Base-by-base conservation (phyloP, 352 stramenopile genomes). In the Pythium rishiriense region DNA sequence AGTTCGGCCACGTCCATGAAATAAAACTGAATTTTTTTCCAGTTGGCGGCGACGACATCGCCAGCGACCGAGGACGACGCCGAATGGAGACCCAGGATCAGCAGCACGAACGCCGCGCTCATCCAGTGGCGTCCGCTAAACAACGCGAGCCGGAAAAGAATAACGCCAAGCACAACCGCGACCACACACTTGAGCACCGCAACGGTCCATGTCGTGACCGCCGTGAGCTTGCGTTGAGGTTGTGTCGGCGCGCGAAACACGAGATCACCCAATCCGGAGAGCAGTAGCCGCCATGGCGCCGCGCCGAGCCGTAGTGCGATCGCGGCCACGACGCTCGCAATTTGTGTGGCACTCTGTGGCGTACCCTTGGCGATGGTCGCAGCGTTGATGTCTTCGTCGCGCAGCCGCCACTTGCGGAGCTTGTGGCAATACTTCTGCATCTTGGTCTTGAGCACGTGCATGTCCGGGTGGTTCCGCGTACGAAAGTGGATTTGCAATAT, bases 401-500 rank as follows among this genome's bases (percentile, higher is more conserved):
- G 76, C 21, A 91, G 69, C 35, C 80, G 77, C 79, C 79, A 91
- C 46, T 75, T 73, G 46, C 81, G 80, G 48, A 91, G 66, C n/a
- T 72, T 76, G 33, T 66, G 62, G 62, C 70, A 85, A 70, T 91
- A 91, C 35, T 65, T 58, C 47, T 71, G 70, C 82, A 91, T 91
- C 49, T 79, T 83, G 50, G 68, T 68, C 73, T 89, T 89, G 58
- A 91, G 71, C 46, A 76, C 70, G 57, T 80, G 76, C 78, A 91
- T 89, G 21, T 81, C 80, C 3, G 82, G 82, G 66, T 91, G 82
- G 46, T 85, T 88, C 15, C 69, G 74, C 31, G 80, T 91, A 45
- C 82, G 82, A 53, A 89, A 89, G 55, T 89, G 78, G 62, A 89
- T 91, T 64, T 91, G 82, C 60, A 91, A 65, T 37, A 89, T 87